Conservation (phyloP, 2,329 filamentous ascomycete species). For the Nemania sp. region DNA sequence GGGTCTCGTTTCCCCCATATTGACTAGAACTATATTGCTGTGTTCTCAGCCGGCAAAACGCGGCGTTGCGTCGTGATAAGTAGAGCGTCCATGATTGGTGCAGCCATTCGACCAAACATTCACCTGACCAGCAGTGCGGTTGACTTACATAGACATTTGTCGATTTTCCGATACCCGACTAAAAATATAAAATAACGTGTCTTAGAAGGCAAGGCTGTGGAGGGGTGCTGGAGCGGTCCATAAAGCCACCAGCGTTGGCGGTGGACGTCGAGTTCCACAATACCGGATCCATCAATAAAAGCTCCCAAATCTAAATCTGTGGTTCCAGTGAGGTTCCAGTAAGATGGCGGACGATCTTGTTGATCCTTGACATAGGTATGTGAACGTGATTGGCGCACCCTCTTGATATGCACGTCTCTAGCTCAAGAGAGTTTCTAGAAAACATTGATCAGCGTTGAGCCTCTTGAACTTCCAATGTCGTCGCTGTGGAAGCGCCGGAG, state of each 20-base stretch:
- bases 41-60: neutral
- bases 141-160: neutral
- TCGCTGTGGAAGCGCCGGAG: neutral
- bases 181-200: neutral
- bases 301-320: neutral
- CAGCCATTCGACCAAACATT: neutral
- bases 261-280: neutral
- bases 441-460: slow-evolving; percentile 15
- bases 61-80: neutral
- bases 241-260: neutral
- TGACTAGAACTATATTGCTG: neutral
- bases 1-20: neutral
- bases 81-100: neutral
- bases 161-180: neutral
- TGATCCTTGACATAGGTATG: neutral
- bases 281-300: neutral
- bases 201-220: neutral
- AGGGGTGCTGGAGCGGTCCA: neutral
- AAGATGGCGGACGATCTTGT: slow-evolving; percentile 6
- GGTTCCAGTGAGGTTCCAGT: neutral
- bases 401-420: neutral
- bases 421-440: neutral
- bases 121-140: neutral
- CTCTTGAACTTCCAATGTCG: slow-evolving; percentile 2
- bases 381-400: slow-evolving; percentile 5